A percentile compares a stretch with the other conserved stretches of the same genome.
These are phyloP conservation scores for Candida khao-thaluensis DNA, from an alignment of 805 yeast species.

Conservation along the genomic window DNA sequence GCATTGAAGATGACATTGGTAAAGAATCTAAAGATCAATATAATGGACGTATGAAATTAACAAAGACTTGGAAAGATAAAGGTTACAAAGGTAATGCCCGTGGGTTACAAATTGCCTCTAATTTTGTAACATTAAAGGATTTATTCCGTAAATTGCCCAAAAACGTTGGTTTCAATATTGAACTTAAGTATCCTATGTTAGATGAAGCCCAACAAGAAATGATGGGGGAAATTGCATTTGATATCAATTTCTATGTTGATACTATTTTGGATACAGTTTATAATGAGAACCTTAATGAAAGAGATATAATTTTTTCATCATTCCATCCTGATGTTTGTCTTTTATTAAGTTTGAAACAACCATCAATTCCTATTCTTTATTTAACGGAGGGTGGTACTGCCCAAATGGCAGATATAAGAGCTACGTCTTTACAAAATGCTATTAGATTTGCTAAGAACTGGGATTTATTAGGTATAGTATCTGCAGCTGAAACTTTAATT, in stretches of 20 bases:
- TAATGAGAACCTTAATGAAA: constrained; percentile 66
- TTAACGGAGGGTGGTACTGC: constrained; percentile 86
- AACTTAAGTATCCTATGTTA: constrained; percentile 91
- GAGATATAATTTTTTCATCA: constrained; percentile 88
- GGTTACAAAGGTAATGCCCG: constrained; percentile 92
- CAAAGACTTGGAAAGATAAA: constrained; percentile 83
- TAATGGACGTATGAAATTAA: constrained; percentile 71
- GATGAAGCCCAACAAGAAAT: constrained; percentile 89
- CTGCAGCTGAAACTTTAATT: constrained; percentile 84
- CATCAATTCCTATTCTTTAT: constrained; percentile 86
- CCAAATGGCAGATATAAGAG: constrained; percentile 86
- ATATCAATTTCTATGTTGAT: constrained; percentile 85
- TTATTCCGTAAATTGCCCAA: constrained; percentile 78
- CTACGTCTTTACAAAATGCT: constrained; percentile 85
- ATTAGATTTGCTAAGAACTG: constrained; percentile 86
- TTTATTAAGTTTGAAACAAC: constrained; percentile 85
- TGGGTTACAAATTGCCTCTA: constrained; percentile 86
- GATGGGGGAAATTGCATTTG: constrained; percentile 80
- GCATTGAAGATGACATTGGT: constrained; percentile 30
- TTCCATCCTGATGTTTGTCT: constrained; percentile 94
- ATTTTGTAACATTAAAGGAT: constrained; percentile 85
- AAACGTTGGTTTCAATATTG: constrained; percentile 89
- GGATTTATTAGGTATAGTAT: constrained; percentile 88
- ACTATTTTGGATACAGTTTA: constrained; percentile 78
- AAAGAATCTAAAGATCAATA: constrained; percentile 39